A percentile compares a stretch with the other conserved stretches of the same genome.
Conservation (phyloP, 78 protist genomes). For the Tieghemostelium lacteum region DNA sequence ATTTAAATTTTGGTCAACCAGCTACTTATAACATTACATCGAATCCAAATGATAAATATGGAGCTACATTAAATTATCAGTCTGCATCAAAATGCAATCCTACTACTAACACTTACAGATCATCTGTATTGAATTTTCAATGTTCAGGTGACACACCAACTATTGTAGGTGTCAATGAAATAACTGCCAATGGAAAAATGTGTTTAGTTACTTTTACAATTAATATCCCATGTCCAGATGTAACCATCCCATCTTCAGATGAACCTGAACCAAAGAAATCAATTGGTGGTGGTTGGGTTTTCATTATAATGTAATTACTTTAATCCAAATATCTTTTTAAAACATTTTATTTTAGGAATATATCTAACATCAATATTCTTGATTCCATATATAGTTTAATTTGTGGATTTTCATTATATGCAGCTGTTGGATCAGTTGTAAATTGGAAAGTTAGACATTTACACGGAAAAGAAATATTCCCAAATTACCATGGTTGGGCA, state of each 20-base stretch:
- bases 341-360: not conserved
- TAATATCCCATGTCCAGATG: not conserved
- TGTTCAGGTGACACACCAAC: too few species aligned
- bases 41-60: not conserved
- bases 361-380: not conserved
- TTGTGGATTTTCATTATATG: not conserved
- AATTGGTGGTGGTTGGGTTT: conserved; percentile 72
- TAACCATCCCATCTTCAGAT: not conserved
- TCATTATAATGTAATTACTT: conserved; percentile 29
- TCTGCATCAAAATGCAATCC: not conserved
- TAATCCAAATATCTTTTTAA: not conserved
- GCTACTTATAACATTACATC: not conserved
- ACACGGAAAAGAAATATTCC: conserved; percentile 58
- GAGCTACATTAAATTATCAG: not conserved
- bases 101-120: not conserved
- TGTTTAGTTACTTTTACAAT: not conserved
- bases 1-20: not conserved
- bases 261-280: conserved; percentile 3
- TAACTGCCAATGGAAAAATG: not conserved
- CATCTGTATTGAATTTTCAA: not conserved
- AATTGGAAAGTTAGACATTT: conserved; percentile 35
- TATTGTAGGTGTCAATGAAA: too few species aligned
- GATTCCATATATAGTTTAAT: not conserved
- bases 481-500: conserved; percentile 33
- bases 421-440: conserved; percentile 30